Evolutionary conservation across 2,329 filamentous ascomycete species (phyloP), one percentile per base, ranked within the genome.

Genomic region (Truncatella angustata): DNA sequence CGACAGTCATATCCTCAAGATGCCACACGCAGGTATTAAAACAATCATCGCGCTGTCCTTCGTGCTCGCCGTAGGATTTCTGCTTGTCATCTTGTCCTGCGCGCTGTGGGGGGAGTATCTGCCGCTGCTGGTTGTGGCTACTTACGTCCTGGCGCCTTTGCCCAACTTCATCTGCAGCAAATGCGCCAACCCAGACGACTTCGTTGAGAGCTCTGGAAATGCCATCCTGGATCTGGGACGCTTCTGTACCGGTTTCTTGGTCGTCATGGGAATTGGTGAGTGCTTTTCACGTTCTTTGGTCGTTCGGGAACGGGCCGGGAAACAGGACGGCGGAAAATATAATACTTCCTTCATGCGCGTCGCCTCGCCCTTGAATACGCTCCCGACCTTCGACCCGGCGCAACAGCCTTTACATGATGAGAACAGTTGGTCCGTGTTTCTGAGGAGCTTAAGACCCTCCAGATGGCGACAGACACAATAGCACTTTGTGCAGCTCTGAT

Each of bases 31-130:
- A 64, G 94, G 94, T 70, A 86, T 99, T 67, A 97, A 97, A 78
- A 99, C 94, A 62, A 99, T 99, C 75, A 99, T 99, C 73, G 91
- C 90, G 59, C 89, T 99, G 63, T 97, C 94, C 69, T 99, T 99
- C 76, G 94, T 99, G 70, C 91, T 99, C 60, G 94, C 94, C 63
- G 94, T 99, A 65, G 94, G 94, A 64, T 99, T 99, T 77, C 90
- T 99, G 65, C 91, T 99, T 62, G 94, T 97, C 63, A 99, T 99
- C 73, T 89, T 99, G 65, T 97, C 92, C 58, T 96, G 92, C 69
- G 94, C 94, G 47, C 85, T 99, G 61, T 99, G 88, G 82, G 83
- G 93, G 69, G 90, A 91, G 73, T 99, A 96, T 83, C 90, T 94
- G 65, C 91, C 94, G 51, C 85, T 99, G 58, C 84, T 97, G 58